Base-by-base conservation (phyloP, 164 flowering plant species). In the Tinospora cordifolia region DNA sequence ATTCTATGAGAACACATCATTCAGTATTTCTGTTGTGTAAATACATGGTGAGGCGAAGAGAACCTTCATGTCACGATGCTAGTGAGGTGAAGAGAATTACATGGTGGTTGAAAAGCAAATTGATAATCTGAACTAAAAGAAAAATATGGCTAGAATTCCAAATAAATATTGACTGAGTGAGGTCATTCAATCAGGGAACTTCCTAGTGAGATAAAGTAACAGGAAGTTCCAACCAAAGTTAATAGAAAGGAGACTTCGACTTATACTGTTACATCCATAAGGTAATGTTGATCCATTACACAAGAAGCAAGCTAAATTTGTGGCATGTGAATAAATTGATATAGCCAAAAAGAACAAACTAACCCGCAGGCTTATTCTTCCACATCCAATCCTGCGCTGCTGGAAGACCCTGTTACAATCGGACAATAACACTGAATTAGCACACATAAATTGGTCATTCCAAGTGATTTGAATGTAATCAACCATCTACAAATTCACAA, bases 371-470 rank as follows among this genome's bases (percentile, higher is more conserved):
- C 69, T 84, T 90, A 72, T 80, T 85, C 78, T 88, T 88, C 93
- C 92, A 86, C 85, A 84, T 86, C 90, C 88, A 87, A 21, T 89
- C 91, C 73, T 90, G 98, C 58, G 87, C 51, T 66, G 86, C 76
- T 69, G 77, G 87, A 67, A 76, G 68, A 14, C 89, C 91, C 90
- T 89, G 76, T 41, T 75, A 39, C 30, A 75, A 51, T 68, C 65
- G 41, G 46, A 17, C 4, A 49, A 74, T 30, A 19, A 30, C 36
- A 63, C 41, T 54, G 72, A 51, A 71, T 57, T 0, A 14, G 46
- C 3, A 57, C 27, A 57, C 8, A 30, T 51, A 11, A 72, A 70
- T 75, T 72, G 58, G 71, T 70, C 30, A 30, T 11, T 24, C 58
- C 26, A 30, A 25, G 81, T 30, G 76, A 63, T 15, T 30, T 87